phyloP scores from a whole-genome alignment of 148 eudicot genomes.

The Pharnaceum exiguum region DNA sequence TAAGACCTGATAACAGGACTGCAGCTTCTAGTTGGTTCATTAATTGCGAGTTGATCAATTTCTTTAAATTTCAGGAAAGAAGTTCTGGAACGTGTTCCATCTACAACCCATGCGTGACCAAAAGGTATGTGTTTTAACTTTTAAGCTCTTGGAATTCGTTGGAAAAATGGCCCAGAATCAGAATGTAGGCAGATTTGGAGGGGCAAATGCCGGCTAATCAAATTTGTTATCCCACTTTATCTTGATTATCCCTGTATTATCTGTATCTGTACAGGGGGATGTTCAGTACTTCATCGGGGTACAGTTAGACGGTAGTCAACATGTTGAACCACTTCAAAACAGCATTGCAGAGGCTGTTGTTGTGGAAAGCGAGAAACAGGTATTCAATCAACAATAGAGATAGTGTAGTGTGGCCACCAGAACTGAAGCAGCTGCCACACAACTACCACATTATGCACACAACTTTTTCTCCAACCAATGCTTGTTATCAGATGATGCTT shows the following conservation, averaged over 20 bases:
- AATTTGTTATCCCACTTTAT: not conserved
- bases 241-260: constrained; percentile 1
- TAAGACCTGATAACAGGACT: not conserved
- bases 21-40: not conserved
- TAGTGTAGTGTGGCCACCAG: too few relatives aligned
- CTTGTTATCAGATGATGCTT: too few relatives aligned
- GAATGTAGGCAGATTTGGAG: not conserved
- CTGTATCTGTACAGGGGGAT: constrained; percentile 56
- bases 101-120: constrained; percentile 99
- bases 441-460: too few relatives aligned
- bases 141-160: not conserved
- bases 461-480: too few relatives aligned
- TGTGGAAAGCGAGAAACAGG: constrained; percentile 67
- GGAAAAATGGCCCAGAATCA: not conserved
- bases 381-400: constrained; percentile 20
- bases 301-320: constrained; percentile 66
- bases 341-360: constrained; percentile 73
- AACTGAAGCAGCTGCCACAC: too few relatives aligned
- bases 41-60: constrained; percentile 1
- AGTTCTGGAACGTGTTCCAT: constrained; percentile 98
- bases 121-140: constrained; percentile 45
- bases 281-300: constrained; percentile 68
- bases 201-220: not conserved
- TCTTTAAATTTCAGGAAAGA: constrained; percentile 54
- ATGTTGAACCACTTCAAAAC: constrained; percentile 91